Evolutionary conservation across 306 rosid genomes (phyloP), one percentile per base, ranked within the genome.

Genomic region (Pyrus pyrifolia): DNA sequence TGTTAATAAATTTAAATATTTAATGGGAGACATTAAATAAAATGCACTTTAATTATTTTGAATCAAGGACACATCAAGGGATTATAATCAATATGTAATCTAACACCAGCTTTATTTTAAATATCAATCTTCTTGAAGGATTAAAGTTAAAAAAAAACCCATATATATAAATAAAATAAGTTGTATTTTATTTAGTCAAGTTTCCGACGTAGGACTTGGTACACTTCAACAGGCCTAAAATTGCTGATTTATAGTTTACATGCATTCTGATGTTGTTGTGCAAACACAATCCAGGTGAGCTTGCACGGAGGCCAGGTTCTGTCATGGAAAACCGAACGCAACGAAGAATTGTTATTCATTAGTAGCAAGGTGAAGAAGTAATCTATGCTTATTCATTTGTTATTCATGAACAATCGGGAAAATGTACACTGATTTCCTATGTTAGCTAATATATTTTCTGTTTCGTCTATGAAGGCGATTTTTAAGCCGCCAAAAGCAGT

Each of bases 231-330:
- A 4, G 6, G 15, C 31, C n/a, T 52, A n/a, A 4, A 55, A 44
- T 15, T 49, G n/a, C 31, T 67, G 8, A 49, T 61, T 71, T 74
- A 17, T 58, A 12, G 44, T 52, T 73, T 65, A 57, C 31, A 46
- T 65, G n/a, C 64, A 46, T 52, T 35, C 71, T 66, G 27, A 62
- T 67, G 35, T 19, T 57, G n/a, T 23, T 69, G 35, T 58, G 19
- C 76, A 70, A 70, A 66, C 59, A 19, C 13, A 63, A 51, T 79
- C 10, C 91, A 93, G 98, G 88, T 90, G 61, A 95, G 97, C 78
- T 82, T 95, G 86, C 84, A 90, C 25, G 99, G 99, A 81, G 99
- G 89, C 33, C 99, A 95, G 73, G 90, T 95, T 85, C 87, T 87
- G 82, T 95, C 99, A 0, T 92, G 97, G 99, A 90, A 74, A 84